Conservation (phyloP, 2,329 filamentous ascomycete species). For the Dothistroma septosporum region DNA sequence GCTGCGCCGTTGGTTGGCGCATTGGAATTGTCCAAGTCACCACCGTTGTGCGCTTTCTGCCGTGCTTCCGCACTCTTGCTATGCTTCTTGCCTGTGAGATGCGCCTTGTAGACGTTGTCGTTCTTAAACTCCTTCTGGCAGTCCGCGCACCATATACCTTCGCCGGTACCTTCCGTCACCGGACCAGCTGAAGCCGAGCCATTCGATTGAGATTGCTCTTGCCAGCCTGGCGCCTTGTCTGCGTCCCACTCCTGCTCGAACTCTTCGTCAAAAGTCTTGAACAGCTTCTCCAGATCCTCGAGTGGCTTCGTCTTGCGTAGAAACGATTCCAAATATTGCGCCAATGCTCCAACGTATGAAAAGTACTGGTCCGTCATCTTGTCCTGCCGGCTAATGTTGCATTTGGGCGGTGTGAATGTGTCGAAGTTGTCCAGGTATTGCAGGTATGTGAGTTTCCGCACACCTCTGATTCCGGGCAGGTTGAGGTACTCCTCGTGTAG, state of each 20-base stretch:
- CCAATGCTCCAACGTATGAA: slow-evolving; percentile 75
- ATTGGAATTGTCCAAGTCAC: slow-evolving; percentile 24
- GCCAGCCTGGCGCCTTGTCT: slow-evolving; percentile 75
- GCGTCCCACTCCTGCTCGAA: slow-evolving; percentile 80
- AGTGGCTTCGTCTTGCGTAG: slow-evolving; percentile 79
- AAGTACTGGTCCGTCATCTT: slow-evolving; percentile 94
- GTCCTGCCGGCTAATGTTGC: slow-evolving; percentile 70
- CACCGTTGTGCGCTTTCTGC: slow-evolving; percentile 37
- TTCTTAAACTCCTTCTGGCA: slow-evolving; percentile 96
- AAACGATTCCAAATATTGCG: slow-evolving; percentile 81
- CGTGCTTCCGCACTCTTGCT: slow-evolving; percentile 72
- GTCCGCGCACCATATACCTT: slow-evolving; percentile 81
- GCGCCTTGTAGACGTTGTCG: slow-evolving; percentile 86
- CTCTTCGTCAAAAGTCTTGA: slow-evolving; percentile 72
- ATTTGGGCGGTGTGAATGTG: slow-evolving; percentile 69
- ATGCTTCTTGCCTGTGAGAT: slow-evolving; percentile 89
- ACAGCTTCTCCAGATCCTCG: slow-evolving; percentile 76
- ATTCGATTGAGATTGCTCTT: slow-evolving; percentile 43
- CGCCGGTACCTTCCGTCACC: slow-evolving; percentile 54
- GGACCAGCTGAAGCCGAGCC: slow-evolving; percentile 31
- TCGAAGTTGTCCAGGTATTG: slow-evolving; percentile 94
- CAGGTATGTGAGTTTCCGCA: slow-evolving; percentile 69
- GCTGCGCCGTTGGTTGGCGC: slow-evolving; percentile 12
- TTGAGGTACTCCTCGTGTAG: slow-evolving; percentile 89
- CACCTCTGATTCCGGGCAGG: slow-evolving; percentile 70